A percentile compares a stretch with the other conserved stretches of the same genome.
phyloP scores from a whole-genome alignment of 2,329 filamentous ascomycete genomes.

The Cytospora mali region DNA sequence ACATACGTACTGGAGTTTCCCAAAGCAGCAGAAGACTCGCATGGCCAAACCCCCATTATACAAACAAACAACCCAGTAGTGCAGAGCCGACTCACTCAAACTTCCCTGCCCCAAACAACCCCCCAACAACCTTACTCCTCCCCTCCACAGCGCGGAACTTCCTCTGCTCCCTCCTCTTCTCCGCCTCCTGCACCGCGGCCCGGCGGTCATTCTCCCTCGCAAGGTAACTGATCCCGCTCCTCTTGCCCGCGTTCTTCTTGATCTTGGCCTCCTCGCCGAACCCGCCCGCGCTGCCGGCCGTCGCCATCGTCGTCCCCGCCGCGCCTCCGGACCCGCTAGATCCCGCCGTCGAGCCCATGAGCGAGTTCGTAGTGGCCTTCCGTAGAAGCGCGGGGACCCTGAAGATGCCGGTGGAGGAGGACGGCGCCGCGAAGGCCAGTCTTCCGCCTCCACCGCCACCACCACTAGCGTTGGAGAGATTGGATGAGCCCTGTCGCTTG shows the following conservation, averaged over 20 bases:
- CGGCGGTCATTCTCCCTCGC: slow-evolving; percentile 61
- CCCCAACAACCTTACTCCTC: slow-evolving; percentile 58
- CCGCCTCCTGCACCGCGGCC: slow-evolving; percentile 57
- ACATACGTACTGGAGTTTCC: background rate
- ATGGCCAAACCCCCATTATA: background rate
- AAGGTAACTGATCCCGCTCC: slow-evolving; percentile 63
- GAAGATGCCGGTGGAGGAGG: slow-evolving; percentile 53
- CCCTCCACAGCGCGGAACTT: slow-evolving; percentile 61
- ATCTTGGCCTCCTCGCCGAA: slow-evolving; percentile 53
- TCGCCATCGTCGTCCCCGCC: background rate
- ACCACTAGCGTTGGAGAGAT: slow-evolving; percentile 35
- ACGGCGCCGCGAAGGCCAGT: slow-evolving; percentile 58
- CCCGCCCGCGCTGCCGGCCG: slow-evolving; percentile 24
- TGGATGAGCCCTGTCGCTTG: slow-evolving; percentile 55
- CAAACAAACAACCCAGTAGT: background rate
- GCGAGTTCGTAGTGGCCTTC: slow-evolving; percentile 70
- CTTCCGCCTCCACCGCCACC: slow-evolving; percentile 41
- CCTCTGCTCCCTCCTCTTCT: slow-evolving; percentile 60
- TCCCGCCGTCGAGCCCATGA: slow-evolving; percentile 35
- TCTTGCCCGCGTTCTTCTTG: slow-evolving; percentile 62
- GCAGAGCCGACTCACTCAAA: slow-evolving; percentile 46
- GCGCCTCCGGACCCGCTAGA: slow-evolving; percentile 1
- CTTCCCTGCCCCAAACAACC: slow-evolving; percentile 58
- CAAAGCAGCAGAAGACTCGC: background rate
- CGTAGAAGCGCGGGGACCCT: slow-evolving; percentile 72